Base-by-base conservation (phyloP, 768 basidiomycete genomes). In the Leucosporidium scottii region DNA sequence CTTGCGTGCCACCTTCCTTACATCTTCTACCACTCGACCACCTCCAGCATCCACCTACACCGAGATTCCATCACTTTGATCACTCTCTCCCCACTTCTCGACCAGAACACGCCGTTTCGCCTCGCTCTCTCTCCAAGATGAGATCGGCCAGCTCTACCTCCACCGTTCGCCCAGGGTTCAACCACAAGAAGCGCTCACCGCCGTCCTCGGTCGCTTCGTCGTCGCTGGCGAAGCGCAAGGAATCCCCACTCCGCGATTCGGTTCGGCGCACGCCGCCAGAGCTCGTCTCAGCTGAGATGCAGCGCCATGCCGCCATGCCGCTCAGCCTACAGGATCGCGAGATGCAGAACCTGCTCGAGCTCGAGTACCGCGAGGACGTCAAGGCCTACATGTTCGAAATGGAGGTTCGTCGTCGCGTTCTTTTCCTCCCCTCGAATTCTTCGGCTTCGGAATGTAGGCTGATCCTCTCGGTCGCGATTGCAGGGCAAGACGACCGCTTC, bases 281-380 rank as follows among this genome's bases (percentile, higher is more conserved):
- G 69, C 85, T 85, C 76, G 84, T 64, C 27, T 62, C 84, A 27
- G 68, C 68, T 56, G 74, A 75, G 61, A 66, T 74, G 67, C 63
- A 65, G 30, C 73, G 75, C 49, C 64, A 62, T 48, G 56, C 66
- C 47, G 62, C 74, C 20, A 62, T 66, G 68, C 50, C 82, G 83
- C 59, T 89, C 85, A 78, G 78, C 83, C 57, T 70, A 27, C 75
- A 74, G 82, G 76, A 84, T 87, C 54, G 81, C 81, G 66, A 88
- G 86, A 48, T 81, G 87, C 74, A 87, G 56, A 83, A 88, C 63
- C 83, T 92, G 67, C 82, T 93, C 73, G 96, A 98, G 80, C 91
- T 92, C 76, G 94, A 98, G 79, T 98, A 99, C 77, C 85, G 87
- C 49, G 89, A 92, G 59, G 96, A 99, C 76, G 93, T 98, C 66